Evolutionary conservation across 2,329 filamentous ascomycete genomes (phyloP), one percentile per base, ranked within the genome.

Genomic region (Paecilomyces sp.): DNA sequence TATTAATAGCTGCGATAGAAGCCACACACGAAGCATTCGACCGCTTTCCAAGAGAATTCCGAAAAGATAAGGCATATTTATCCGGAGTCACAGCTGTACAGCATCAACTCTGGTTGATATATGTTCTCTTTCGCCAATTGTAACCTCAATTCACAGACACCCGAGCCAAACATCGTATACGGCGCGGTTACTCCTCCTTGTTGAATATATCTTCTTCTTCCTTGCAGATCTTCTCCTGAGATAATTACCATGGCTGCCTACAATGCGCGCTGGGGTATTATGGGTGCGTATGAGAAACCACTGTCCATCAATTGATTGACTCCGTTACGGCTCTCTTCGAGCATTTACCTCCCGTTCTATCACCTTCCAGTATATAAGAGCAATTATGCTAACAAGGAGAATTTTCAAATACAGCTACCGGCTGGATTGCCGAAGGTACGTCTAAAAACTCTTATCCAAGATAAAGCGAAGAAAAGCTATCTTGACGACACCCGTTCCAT

Each of bases 221-320:
- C 34, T 54, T 31, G 18, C 12, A 53, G 51, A 24, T n/a, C 50
- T 41, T 7, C 15, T 36, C 18, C 33, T 3, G 15, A 28, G 55
- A 51, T 52, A 41, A 28, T 28, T 12, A 70, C 55, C 54, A 74
- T 74, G 70, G 65, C 69, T 56, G 65, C 70, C 41, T 68, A 75
- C 62, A 75, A 72, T 61, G 62, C 76, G 28, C 70, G 72, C 56
- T 79, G 76, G 76, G 76, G 76, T 64, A 77, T 78, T 59, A 71
- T 79, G 66, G 75, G 75, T 77, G 70, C 61, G 73, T 59, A n/a
- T 13, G 58, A 55, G 58, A 62, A 33, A 54, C 31, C n/a, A 56
- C 12, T 41, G 5, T 15, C 13, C n/a, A 15, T 22, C 8, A 18
- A 22, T 11, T 6, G 7, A 47, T 47, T 41, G 4, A 31, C 7